These are phyloP conservation scores for Colletotrichum sp. DNA, from an alignment of 2,329 filamentous ascomycete genomes.

Conservation along the genomic window DNA sequence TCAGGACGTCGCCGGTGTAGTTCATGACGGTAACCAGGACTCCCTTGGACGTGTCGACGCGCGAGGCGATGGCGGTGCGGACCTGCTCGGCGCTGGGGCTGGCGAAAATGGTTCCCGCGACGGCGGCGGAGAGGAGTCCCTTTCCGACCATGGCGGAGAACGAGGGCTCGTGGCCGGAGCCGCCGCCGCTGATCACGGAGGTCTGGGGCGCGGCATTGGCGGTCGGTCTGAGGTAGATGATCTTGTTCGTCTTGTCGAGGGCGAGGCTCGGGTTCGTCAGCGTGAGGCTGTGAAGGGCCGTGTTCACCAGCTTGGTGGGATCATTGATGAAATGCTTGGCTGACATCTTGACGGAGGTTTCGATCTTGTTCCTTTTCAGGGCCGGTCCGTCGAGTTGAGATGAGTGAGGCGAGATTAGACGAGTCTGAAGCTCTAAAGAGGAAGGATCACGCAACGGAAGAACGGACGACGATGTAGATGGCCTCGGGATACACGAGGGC, in stretches of 20 bases:
- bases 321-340: conserved; percentile 91
- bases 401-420: neutral
- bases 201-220: conserved; percentile 56
- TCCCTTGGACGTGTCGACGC: conserved; percentile 74
- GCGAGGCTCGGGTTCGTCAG: conserved; percentile 84
- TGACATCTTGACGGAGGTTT: conserved; percentile 43
- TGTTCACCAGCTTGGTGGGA: conserved; percentile 77
- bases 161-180: conserved; percentile 82
- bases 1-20: conserved; percentile 88
- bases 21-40: conserved; percentile 96
- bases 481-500: neutral
- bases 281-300: conserved; percentile 78
- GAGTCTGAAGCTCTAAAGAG: neutral
- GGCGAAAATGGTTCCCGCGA: conserved; percentile 84
- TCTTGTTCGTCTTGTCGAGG: conserved; percentile 81
- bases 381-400: neutral
- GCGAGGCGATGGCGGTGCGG: conserved; percentile 55
- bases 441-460: neutral
- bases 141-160: conserved; percentile 80
- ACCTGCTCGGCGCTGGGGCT: conserved; percentile 81
- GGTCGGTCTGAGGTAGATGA: conserved; percentile 75
- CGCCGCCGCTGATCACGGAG: conserved; percentile 86
- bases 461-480: neutral
- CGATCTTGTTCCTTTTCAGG: neutral
- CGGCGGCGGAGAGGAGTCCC: conserved; percentile 75